phyloP scores from a whole-genome alignment of 169 alveolate species.

The Eimeria acervulina region DNA sequence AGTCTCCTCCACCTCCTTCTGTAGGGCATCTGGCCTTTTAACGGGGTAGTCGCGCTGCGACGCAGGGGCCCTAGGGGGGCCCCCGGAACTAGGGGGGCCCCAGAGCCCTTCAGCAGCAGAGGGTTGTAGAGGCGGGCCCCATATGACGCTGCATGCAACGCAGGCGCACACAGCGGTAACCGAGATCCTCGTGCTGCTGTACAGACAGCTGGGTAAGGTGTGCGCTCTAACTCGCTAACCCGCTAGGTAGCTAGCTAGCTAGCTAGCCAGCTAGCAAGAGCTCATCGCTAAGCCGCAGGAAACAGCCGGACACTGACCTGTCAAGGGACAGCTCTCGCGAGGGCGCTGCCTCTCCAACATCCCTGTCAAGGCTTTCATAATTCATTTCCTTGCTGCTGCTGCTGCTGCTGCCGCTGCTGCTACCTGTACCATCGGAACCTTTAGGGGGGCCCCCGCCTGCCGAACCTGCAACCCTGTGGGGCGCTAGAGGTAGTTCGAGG shows the following conservation, averaged over 20 bases:
- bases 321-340: neutral
- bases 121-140: neutral
- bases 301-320: neutral
- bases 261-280: neutral
- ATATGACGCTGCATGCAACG: conserved; percentile 6
- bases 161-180: neutral
- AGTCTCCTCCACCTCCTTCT: neutral
- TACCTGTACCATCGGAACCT: neutral
- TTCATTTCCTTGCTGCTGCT: neutral
- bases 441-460: neutral
- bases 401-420: neutral
- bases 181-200: neutral
- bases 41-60: too few species aligned
- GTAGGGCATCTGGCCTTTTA: too few species aligned
- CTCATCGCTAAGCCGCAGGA: neutral
- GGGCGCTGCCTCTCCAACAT: neutral
- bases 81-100: neutral
- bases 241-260: neutral
- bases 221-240: neutral
- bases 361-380: neutral
- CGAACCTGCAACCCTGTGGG: neutral
- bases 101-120: neutral
- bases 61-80: neutral
- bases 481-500: neutral
- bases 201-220: neutral